These are phyloP conservation scores for Botrytis fabae DNA, from an alignment of 2,329 filamentous ascomycete genomes.

Conservation along the genomic window DNA sequence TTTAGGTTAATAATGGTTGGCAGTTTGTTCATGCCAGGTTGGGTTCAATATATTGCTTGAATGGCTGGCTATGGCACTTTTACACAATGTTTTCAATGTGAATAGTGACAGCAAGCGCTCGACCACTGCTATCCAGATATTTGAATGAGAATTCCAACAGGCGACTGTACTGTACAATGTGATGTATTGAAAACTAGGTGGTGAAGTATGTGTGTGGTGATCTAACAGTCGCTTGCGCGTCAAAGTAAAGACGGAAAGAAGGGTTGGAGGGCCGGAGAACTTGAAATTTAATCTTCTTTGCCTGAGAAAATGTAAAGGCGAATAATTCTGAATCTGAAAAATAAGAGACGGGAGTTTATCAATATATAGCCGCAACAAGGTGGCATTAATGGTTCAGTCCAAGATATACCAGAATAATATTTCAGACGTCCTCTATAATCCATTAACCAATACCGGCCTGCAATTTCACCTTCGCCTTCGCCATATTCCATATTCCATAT, in stretches of 20 bases:
- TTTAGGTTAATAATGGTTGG: not conserved
- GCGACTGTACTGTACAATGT: not conserved
- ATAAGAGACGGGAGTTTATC: not conserved
- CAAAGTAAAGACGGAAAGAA: not conserved
- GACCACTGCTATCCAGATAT: not conserved
- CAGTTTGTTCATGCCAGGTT: not conserved
- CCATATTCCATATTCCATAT: not conserved
- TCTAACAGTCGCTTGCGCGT: not conserved
- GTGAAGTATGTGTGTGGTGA: not conserved
- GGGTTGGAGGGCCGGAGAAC: not conserved
- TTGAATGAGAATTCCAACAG: not conserved
- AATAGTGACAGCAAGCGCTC: not conserved
- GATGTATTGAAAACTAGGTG: not conserved
- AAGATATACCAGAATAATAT: not conserved
- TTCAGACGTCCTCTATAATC: not conserved
- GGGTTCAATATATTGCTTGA: not conserved
- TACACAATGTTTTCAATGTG: not conserved
- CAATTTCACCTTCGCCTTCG: not conserved
- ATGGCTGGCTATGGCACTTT: not conserved
- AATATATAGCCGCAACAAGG: not conserved
- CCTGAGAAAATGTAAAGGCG: not conserved
- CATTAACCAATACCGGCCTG: not conserved
- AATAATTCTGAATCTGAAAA: not conserved
- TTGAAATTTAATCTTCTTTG: not conserved
- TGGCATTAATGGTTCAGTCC: not conserved